Percentiles rank a stretch among this genome's conserved stretches.
These are phyloP conservation scores for Pythium sukuiense DNA, from an alignment of 352 stramenopile species.

Conservation along the genomic window DNA sequence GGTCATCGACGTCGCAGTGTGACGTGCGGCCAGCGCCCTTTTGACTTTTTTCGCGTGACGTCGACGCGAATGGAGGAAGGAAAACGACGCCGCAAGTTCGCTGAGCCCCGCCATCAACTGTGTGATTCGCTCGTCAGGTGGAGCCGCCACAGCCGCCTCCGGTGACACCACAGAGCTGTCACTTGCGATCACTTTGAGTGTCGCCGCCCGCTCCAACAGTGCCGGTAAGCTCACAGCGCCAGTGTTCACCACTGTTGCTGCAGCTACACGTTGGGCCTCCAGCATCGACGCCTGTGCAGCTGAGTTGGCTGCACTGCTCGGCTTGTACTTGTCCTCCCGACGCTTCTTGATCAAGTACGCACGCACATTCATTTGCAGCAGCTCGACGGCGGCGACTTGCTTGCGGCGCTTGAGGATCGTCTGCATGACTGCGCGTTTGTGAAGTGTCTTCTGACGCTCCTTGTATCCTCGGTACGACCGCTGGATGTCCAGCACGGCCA, in stretches of 20 bases:
- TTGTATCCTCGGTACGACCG: conserved; percentile 61
- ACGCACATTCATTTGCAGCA: conserved; percentile 67
- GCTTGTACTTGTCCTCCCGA: conserved; percentile 11
- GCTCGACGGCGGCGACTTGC: conserved; percentile 52
- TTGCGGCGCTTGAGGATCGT: conserved; percentile 45
- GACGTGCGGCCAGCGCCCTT: not conserved
- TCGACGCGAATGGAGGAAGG: conserved; percentile 27
- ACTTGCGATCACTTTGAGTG: not conserved
- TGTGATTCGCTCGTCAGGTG: conserved; percentile 15
- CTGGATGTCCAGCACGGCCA: conserved; percentile 64
- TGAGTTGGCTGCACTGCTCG: not conserved
- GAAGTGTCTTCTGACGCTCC: conserved; percentile 44
- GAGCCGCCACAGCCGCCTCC: not conserved
- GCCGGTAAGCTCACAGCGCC: not conserved
- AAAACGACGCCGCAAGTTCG: conserved; percentile 24
- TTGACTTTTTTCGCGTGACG: conserved; percentile 8
- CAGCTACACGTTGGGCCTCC: conserved; percentile 5
- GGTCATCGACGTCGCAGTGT: not conserved
- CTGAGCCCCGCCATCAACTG: conserved; percentile 23
- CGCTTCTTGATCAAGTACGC: conserved; percentile 56
- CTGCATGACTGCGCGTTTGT: conserved; percentile 56
- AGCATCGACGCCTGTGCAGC: conserved; percentile 10
- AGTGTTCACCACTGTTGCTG: not conserved
- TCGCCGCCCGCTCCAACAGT: not conserved
- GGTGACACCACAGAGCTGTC: not conserved